Conservation (phyloP, 257 asterid genomes). For the Solanum dulcamara region DNA sequence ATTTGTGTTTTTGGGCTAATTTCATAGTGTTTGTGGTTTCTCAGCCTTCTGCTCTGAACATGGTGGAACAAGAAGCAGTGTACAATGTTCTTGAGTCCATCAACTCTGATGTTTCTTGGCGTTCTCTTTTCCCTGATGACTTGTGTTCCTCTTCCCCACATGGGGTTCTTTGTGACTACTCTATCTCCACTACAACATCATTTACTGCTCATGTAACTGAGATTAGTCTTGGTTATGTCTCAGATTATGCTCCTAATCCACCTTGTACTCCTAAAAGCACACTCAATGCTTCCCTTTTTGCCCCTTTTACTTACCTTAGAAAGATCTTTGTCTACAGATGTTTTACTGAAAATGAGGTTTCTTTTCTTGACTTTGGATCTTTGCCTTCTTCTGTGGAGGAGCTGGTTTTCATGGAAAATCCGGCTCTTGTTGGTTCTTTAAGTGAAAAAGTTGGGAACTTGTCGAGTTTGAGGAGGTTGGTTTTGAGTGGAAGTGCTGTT, state of each 20-base stretch:
- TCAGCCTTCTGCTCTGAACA: slow-evolving; percentile 38
- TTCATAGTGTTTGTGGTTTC: slow-evolving; percentile 18
- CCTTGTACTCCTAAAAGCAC: slow-evolving; percentile 42
- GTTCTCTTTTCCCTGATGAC: slow-evolving; percentile 64
- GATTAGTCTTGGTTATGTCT: slow-evolving; percentile 72
- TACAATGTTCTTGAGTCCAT: slow-evolving; percentile 53
- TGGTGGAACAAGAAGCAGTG: slow-evolving; percentile 61
- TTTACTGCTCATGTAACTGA: slow-evolving; percentile 45
- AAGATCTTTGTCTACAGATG: slow-evolving; percentile 74
- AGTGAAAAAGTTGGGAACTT: slow-evolving; percentile 23
- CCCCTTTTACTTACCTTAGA: slow-evolving; percentile 35
- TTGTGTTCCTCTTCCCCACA: slow-evolving; percentile 79
- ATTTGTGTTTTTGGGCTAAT: background rate
- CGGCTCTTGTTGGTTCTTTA: slow-evolving; percentile 41
- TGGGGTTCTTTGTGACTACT: slow-evolving; percentile 75
- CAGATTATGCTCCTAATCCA: slow-evolving; percentile 75
- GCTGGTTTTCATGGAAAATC: slow-evolving; percentile 54
- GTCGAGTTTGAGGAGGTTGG: slow-evolving; percentile 33
- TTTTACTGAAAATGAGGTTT: slow-evolving; percentile 24
- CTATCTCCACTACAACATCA: slow-evolving; percentile 3
- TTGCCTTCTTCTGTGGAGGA: slow-evolving; percentile 32
- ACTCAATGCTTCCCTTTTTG: slow-evolving; percentile 32
- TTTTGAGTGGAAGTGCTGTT: slow-evolving; percentile 41
- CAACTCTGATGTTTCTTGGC: slow-evolving; percentile 58
- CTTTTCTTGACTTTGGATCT: slow-evolving; percentile 41